Percentiles rank a stretch among this genome's conserved stretches.
Conservation (phyloP, 2,329 filamentous ascomycete species). For the Penicillium palitans region DNA sequence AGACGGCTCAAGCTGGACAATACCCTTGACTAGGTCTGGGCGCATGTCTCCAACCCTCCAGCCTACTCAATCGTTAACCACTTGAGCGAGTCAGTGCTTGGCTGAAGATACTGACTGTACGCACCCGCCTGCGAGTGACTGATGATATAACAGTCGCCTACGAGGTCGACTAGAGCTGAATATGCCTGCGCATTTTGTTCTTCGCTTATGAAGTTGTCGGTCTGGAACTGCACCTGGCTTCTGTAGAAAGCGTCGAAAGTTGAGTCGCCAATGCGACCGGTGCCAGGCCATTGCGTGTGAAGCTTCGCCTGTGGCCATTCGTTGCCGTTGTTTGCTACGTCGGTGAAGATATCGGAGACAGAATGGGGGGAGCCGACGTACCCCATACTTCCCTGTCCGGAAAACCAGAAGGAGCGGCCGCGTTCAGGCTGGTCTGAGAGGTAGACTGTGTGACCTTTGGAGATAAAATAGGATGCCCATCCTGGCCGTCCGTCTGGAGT, state of each 20-base stretch:
- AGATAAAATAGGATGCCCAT: conserved; percentile 5
- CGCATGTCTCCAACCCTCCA: conserved; percentile 53
- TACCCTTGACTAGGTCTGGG: conserved; percentile 50
- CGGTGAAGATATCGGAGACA: conserved; percentile 5
- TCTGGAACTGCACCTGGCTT: conserved; percentile 7
- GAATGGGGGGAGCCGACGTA: background rate
- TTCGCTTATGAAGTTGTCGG: conserved; percentile 22
- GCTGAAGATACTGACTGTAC: conserved; percentile 22
- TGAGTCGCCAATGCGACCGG: conserved; percentile 33
- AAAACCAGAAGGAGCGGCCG: conserved; percentile 1
- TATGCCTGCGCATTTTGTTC: conserved; percentile 17
- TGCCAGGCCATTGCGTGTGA: conserved; percentile 45
- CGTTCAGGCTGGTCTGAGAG: conserved; percentile 5
- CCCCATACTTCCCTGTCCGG: conserved; percentile 1
- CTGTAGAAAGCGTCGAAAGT: conserved; percentile 32
- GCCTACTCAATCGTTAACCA: conserved; percentile 19
- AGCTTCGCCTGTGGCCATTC: conserved; percentile 39
- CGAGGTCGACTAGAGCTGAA: conserved; percentile 27
- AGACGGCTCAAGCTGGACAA: conserved; percentile 55
- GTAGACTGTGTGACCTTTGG: conserved; percentile 5
- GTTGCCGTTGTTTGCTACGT: conserved; percentile 10
- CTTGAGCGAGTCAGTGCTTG: background rate
- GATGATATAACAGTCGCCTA: conserved; percentile 35
- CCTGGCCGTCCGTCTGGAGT: conserved; percentile 6
- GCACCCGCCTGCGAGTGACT: conserved; percentile 54